Evolutionary conservation across 139 green algal species (phyloP).

Genomic region (Desmodesmus armatus): DNA sequence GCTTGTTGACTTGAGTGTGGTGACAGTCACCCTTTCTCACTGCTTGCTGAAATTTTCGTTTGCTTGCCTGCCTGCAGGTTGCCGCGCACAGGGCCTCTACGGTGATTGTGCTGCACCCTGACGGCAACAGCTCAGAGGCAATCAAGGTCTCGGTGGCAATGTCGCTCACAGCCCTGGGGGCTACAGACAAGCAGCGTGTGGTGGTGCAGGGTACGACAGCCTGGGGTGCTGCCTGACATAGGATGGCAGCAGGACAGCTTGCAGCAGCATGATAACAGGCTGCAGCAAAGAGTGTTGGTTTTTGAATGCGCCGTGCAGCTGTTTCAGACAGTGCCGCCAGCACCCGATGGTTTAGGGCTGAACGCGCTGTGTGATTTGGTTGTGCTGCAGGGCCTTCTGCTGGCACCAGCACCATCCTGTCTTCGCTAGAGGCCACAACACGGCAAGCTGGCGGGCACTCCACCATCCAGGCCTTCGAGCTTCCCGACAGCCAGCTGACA

Average conservation of each 20-base stretch:
- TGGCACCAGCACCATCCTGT: not conserved
- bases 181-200: constrained; percentile 4
- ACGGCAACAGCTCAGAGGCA: constrained; percentile 26
- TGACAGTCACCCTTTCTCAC: not conserved
- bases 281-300: too few relatives aligned
- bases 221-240: not conserved
- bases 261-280: too few relatives aligned
- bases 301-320: too few relatives aligned
- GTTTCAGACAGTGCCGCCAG: too few relatives aligned
- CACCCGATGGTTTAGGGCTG: too few relatives aligned
- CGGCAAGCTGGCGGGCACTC: not conserved
- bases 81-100: constrained; percentile 19
- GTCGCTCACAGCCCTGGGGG: constrained; percentile 40
- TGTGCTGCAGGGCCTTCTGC: not conserved
- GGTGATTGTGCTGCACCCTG: constrained; percentile 43
- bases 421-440: not conserved
- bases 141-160: constrained; percentile 40
- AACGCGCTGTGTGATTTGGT: too few relatives aligned
- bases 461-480: constrained; percentile 27
- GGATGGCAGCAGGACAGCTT: too few relatives aligned
- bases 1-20: not conserved
- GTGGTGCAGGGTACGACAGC: constrained; percentile 26
- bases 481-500: constrained; percentile 37
- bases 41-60: not conserved
- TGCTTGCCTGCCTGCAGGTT: constrained; percentile 21